Evolutionary conservation across 176 grass and related monocot genomes (phyloP).

Genomic region (Oryza meyeriana): DNA sequence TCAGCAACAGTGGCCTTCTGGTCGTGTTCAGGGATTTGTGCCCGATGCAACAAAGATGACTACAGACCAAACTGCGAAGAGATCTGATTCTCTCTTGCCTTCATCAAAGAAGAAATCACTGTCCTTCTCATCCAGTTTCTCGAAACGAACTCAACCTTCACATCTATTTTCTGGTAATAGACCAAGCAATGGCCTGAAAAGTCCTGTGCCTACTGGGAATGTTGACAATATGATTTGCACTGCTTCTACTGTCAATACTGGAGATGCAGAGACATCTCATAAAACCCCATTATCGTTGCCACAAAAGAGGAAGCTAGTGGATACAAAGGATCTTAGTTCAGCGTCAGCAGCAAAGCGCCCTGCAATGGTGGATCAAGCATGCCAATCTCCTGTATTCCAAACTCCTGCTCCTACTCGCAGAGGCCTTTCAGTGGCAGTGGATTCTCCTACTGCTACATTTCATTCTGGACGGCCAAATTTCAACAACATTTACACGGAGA

Average conservation of each 20-base stretch:
- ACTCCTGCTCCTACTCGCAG: constrained; percentile 62
- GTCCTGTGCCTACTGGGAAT: constrained; percentile 38
- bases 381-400: constrained; percentile 67
- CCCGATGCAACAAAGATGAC: constrained; percentile 38
- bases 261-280: constrained; percentile 37
- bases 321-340: constrained; percentile 54
- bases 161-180: constrained; percentile 36
- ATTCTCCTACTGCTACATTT: constrained; percentile 52
- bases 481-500: constrained; percentile 55
- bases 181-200: constrained; percentile 38
- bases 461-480: constrained; percentile 53
- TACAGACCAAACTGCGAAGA: constrained; percentile 40
- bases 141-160: constrained; percentile 36
- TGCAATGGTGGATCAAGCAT: constrained; percentile 47
- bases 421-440: constrained; percentile 45
- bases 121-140: constrained; percentile 72
- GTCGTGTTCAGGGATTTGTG: constrained; percentile 65
- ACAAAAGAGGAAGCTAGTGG: constrained; percentile 76
- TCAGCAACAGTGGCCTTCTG: constrained; percentile 78
- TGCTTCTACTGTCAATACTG: constrained; percentile 27
- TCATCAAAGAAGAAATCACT: constrained; percentile 68
- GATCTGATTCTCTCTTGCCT: constrained; percentile 48
- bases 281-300: constrained; percentile 77
- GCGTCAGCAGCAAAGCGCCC: constrained; percentile 48
- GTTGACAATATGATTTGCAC: constrained; percentile 25